A percentile compares a stretch with the other conserved stretches of the same genome.
Conservation (phyloP, 768 basidiomycete species). For the Boletus tylopilopsis region DNA sequence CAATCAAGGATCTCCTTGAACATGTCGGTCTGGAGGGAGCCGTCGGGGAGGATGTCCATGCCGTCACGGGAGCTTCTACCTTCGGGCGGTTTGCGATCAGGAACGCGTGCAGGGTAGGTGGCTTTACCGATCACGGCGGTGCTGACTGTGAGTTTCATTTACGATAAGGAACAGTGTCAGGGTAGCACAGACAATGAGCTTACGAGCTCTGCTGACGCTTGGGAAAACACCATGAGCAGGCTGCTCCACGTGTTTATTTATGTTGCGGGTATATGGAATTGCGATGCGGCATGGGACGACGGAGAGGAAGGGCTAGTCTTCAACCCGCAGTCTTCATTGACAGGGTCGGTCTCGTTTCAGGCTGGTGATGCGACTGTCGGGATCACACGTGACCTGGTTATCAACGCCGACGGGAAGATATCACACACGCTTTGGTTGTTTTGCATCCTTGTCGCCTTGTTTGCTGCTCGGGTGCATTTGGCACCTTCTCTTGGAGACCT, state of each 20-base stretch:
- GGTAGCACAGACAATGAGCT: conserved; percentile 13
- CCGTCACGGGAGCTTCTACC: conserved; percentile 11
- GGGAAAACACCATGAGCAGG: conserved; percentile 13
- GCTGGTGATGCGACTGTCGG: conserved; percentile 10
- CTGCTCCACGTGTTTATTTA: conserved; percentile 18
- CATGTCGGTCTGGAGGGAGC: conserved; percentile 9
- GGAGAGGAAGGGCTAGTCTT: conserved; percentile 22
- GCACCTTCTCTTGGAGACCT: conserved; percentile 13
- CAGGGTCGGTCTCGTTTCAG: conserved; percentile 12
- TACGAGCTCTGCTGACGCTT: conserved; percentile 4
- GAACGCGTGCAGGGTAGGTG: conserved; percentile 26
- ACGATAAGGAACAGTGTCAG: conserved; percentile 25
- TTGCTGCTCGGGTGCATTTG: conserved; percentile 11
- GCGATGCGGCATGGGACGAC: conserved; percentile 26
- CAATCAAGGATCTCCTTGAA: conserved; percentile 10
- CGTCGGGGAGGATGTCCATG: conserved; percentile 12
- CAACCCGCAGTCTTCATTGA: conserved; percentile 22
- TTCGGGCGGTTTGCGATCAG: conserved; percentile 15
- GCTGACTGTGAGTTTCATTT: conserved; percentile 12
- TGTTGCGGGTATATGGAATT: conserved; percentile 20
- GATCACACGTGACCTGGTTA: conserved; percentile 27
- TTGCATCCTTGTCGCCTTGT: conserved; percentile 31
- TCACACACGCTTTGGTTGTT: conserved; percentile 50
- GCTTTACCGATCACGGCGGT: conserved; percentile 23
- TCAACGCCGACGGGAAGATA: conserved; percentile 51